Percentiles rank a stretch among this genome's conserved stretches.
Evolutionary conservation across 768 basidiomycete species (phyloP).

Genomic region (Terana coerulea): DNA sequence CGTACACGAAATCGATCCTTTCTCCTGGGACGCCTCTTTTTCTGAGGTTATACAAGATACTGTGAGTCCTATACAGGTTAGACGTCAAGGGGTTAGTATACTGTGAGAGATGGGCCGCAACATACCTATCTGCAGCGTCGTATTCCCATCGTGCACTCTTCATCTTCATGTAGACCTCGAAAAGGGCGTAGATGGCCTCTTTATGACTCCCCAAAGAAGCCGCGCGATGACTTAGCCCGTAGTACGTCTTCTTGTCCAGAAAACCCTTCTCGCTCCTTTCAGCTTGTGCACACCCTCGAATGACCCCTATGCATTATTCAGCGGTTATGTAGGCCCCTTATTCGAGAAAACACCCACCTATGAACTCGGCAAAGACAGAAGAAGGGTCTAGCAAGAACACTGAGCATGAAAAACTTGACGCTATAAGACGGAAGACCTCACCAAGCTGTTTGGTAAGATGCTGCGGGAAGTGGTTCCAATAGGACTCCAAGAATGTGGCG

Average conservation of each 20-base stretch:
- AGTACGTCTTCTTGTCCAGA: slow-evolving; percentile 44
- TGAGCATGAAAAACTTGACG: slow-evolving; percentile 1
- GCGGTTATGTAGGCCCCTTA: not conserved
- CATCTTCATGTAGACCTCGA: slow-evolving; percentile 44
- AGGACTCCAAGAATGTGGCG: slow-evolving; percentile 41
- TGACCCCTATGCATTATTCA: slow-evolving; percentile 39
- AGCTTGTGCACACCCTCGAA: slow-evolving; percentile 61
- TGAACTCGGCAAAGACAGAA: slow-evolving; percentile 59
- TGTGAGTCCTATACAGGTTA: slow-evolving; percentile 42
- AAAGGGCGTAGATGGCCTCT: slow-evolving; percentile 47
- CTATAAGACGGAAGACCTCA: slow-evolving; percentile 21
- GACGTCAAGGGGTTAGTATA: not conserved
- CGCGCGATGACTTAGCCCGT: slow-evolving; percentile 44
- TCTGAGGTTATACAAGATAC: slow-evolving; percentile 37
- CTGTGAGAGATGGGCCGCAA: not conserved
- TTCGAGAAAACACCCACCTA: slow-evolving; percentile 38
- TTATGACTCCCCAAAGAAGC: slow-evolving; percentile 52
- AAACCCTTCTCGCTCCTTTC: slow-evolving; percentile 31
- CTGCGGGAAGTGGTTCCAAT: slow-evolving; percentile 60
- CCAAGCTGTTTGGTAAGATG: slow-evolving; percentile 49
- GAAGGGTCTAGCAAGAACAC: slow-evolving; percentile 43
- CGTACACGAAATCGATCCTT: slow-evolving; percentile 55
- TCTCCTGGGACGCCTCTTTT: slow-evolving; percentile 31
- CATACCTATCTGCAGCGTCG: slow-evolving; percentile 60
- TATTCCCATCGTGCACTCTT: slow-evolving; percentile 43